Base-by-base conservation (phyloP, 177 flowering plant genomes). In the Vitis hybrid region DNA sequence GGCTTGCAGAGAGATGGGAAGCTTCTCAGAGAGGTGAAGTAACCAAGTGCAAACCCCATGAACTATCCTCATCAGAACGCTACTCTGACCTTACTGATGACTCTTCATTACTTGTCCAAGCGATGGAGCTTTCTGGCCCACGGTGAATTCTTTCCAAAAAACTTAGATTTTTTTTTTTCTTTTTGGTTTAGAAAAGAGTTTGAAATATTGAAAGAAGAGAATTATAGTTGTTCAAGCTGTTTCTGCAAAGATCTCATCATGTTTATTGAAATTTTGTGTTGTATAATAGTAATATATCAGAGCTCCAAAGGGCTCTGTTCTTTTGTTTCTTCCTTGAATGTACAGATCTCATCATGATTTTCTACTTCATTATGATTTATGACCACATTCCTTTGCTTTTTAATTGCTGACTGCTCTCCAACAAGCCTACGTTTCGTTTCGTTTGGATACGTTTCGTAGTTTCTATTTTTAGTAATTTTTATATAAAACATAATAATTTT, bases 71-170 rank as follows among this genome's bases (percentile, higher is more conserved):
- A n/a, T 89, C 91, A 8, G 91, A 86, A 58, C 67, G 89, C 48
- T 87, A 82, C 71, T 87, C 91, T 54, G 93, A 89, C 66, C 90
- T 87, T 72, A 87, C 90, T 0, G 88, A 86, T 52, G 85, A 87
- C 75, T 89, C 91, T 63, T 82, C 85, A 27, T 69, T 89, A 60
- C 83, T 89, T 15, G 85, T 76, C 59, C 91, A 87, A 78, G 93
- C 93, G n/a, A 86, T 89, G 75, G 93, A 87, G 75, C 87, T 89
- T 21, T 89, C 93, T 20, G 93, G 93, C 20, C 93, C 91, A 6
- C 79, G 91, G 72, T 89, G 83, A 87, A 64, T 41, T 14, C 30
- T 41, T 11, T 67, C 46, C 32, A n/a, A 17, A 61, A 53, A 48
- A 62, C 21, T 9, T 7, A 14, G 3, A 18, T 4, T 9, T 49